Evolutionary conservation across 163 green algal genomes (phyloP), one percentile per base, ranked within the genome.

Genomic region (Scenedesmus sp.): DNA sequence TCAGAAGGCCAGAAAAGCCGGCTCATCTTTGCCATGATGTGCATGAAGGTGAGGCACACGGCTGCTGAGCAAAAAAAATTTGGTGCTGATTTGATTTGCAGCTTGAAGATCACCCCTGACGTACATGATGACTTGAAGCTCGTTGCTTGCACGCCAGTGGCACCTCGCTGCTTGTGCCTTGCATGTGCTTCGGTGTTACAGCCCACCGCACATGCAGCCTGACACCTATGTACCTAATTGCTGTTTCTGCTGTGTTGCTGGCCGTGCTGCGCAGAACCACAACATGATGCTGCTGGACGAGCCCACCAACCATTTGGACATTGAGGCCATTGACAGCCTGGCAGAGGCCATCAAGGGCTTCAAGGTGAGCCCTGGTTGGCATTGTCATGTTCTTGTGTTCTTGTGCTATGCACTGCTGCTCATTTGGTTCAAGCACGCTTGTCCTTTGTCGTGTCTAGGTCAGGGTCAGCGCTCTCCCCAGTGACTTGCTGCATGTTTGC

Each of bases 231-330:
- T 46, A 46, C 34, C 0, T 46, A 46, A 46, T 46, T 46, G 59
- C 9, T 64, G 9, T 64, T 10, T 15, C 59, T 64, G 59, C 59
- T 64, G 59, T 64, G 59, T 9, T 77, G 67, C 54, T 57, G 9
- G 26, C 18, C 59, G 59, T 66, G 52, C 74, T 64, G 70, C 82
- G 84, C 93, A 94, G 90, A 97, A 97, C 67, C 96, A 97, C 86
- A 97, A 99, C 93, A 94, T 99, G 95, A 94, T 99, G 93, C 94
- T 98, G 74, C 93, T 98, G 73, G 94, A 96, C 88, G 97, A 99
- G 96, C 98, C 97, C n/a, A 99, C 97, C 67, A 99, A 99, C 92
- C 98, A 99, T 94, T 90, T 99, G 77, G 98, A 99, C 95, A 98
- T 99, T 92, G 97, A 99, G 93, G 96, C 97, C 15, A 98, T 99